Base-by-base conservation (phyloP, 2,329 filamentous ascomycete genomes). In the Aspergillus puulaauensis region DNA sequence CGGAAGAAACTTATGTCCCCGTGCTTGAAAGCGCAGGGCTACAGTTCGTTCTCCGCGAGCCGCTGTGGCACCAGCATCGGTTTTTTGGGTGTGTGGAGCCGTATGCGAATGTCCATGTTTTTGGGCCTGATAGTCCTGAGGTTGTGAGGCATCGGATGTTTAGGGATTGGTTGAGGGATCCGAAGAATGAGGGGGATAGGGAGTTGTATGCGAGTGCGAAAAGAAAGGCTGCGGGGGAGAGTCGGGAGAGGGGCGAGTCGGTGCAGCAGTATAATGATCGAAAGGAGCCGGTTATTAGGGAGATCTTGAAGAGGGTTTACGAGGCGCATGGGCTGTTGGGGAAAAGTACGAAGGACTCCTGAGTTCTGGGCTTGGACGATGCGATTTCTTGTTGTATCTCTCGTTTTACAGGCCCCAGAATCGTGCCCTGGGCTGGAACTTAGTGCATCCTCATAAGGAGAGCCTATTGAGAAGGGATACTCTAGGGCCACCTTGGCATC, bases 81-180 rank as follows among this genome's bases (percentile, higher is more conserved):
- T 77, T 80, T 64, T 80, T 81, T 65, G 60, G 70, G 55, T 58
- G 70, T 54, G 65, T 72, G 35, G 70, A 75, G 54, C 66, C 75
- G 1, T 64, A 69, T n/a, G 71, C 70, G 3, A 83, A 83, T 61
- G 45, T 83, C 52, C 81, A 83, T 60, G 78, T 83, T 37, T 83
- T 74, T 63, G 76, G 78, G 0, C 74, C 74, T 1, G 72, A 73
- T 2, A 76, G 68, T 23, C 70, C 77, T 0, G 80, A 82, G 63
- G 67, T 71, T 3, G 70, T 69, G 41, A 67, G 79, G 0, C 80
- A 82, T 54, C 65, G 63, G 27, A 75, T 81, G 33, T 79, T 83
- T 62, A 66, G 73, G 5, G 75, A 82, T 15, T 81, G 78, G 77
- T 60, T 83, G 49, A 41, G 41, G 15, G 64, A 53, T n/a, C 33